These are phyloP conservation scores for Heterobasidion annosum DNA, from an alignment of 1,284 basidiomycete species.

Conservation along the genomic window DNA sequence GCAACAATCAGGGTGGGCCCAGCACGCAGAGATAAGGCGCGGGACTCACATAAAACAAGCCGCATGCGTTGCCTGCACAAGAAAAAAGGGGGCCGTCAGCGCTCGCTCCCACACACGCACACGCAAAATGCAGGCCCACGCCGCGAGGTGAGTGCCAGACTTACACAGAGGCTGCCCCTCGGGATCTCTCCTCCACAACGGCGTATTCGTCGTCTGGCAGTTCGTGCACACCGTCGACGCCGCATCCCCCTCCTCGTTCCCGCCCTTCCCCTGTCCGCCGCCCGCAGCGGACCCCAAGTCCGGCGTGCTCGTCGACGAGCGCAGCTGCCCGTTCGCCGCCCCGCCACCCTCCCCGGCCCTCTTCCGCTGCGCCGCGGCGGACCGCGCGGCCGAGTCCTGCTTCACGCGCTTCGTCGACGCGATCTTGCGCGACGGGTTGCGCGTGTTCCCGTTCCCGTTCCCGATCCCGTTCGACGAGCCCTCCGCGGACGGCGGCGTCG, in stretches of 20 bases:
- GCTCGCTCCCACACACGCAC: conserved; percentile 7
- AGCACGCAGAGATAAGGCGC: conserved; percentile 3
- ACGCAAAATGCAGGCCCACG: background rate
- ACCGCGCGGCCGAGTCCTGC: conserved; percentile 30
- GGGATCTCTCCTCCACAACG: conserved; percentile 90
- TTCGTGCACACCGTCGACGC: conserved; percentile 85
- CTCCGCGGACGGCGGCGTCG: conserved; percentile 60
- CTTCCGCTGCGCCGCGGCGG: conserved; percentile 35
- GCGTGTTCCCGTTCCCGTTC: conserved; percentile 17
- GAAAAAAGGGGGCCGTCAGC: conserved; percentile 3
- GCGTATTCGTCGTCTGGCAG: conserved; percentile 93
- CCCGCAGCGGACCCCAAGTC: conserved; percentile 29
- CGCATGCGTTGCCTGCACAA: conserved; percentile 70
- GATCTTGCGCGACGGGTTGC: conserved; percentile 36
- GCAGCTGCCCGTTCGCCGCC: conserved; percentile 13
- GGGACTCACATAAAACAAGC: conserved; percentile 77
- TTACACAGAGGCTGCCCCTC: conserved; percentile 90
- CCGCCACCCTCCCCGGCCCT: conserved; percentile 19
- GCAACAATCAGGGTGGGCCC: background rate
- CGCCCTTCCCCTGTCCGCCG: conserved; percentile 25
- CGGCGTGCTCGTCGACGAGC: conserved; percentile 48
- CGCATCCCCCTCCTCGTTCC: conserved; percentile 58
- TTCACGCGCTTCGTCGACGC: conserved; percentile 47
- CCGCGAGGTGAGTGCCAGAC: conserved; percentile 18
- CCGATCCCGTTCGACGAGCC: conserved; percentile 24